Conservation (phyloP, 345 rosid genomes). For the Gossypioides kirkii region DNA sequence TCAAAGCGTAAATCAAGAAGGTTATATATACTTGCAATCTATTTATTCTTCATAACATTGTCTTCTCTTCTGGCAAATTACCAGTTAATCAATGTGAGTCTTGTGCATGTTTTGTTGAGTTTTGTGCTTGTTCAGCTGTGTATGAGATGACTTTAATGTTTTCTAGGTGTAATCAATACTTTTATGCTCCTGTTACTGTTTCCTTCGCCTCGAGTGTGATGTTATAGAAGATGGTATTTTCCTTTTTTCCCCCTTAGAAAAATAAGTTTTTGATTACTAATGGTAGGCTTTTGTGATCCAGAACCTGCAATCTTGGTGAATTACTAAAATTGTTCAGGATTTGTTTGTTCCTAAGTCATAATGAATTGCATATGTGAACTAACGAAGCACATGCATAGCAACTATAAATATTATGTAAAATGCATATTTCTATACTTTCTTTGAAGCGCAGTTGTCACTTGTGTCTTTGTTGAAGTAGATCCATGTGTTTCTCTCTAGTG, state of each 20-base stretch:
- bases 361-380: not conserved
- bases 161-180: not conserved
- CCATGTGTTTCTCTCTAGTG: not conserved
- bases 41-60: not conserved
- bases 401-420: not conserved
- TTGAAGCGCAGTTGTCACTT: not conserved
- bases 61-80: not conserved
- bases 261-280: not conserved
- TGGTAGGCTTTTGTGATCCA: not conserved
- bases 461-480: not conserved
- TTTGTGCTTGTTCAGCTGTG: not conserved
- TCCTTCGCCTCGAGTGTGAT: not conserved
- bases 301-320: not conserved
- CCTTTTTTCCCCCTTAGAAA: not conserved
- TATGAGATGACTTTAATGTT: not conserved
- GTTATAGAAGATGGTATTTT: not conserved
- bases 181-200: not conserved
- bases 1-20: slow-evolving; percentile 78
- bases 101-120: slow-evolving; percentile 4
- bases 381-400: not conserved
- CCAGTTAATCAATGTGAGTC: not conserved
- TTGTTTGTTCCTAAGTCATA: not conserved
- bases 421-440: not conserved
- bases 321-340: not conserved
- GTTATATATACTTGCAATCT: slow-evolving; percentile 26